Base-by-base conservation (phyloP, 129 eudicot species). In the Lonicera japonica region DNA sequence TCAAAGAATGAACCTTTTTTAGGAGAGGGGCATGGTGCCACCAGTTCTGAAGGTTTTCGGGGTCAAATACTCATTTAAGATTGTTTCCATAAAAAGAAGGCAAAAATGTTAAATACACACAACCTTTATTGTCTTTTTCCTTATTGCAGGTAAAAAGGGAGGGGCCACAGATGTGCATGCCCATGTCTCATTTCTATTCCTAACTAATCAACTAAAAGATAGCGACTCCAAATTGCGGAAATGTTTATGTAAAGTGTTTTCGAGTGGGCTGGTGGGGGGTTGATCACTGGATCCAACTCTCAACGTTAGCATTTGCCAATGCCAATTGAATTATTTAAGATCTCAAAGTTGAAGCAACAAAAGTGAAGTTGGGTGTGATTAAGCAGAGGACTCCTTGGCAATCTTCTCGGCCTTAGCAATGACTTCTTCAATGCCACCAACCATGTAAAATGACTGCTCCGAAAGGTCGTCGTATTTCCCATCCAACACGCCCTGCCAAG, bases 391-490 rank as follows among this genome's bases (percentile, higher is more conserved):
- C 54, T 76, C 81, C 72, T 76, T 76, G 36, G 36, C 36, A 29
- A 29, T 29, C 36, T 29, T 29, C 36, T 29, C 36, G 2, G 36
- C 36, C 36, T 76, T 76, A 0, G 81, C 81, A 64, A 76, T 76
- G 21, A 76, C 81, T 67, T 76, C 81, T 0, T 76, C 81, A 22
- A 76, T 76, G 61, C 81, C 81, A 70, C 81, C 81, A 70, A 29
- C 36, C 36, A 29, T 29, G 36, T 29, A 29, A 29, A 29, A 29
- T 29, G 36, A 29, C 36, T 29, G 36, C 36, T 29, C 36, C 36
- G 36, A 29, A 1, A 29, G 36, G 36, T 29, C 36, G 6, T 29
- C 36, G 6, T 29, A 29, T 29, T 29, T 29, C 36, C 36, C 36
- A 29, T 29, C 36, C 36, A 29, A 29, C 2, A 29, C 36, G 2